Base-by-base conservation (phyloP, 2,329 filamentous ascomycete genomes). In the Pestalotiopsis sp. region DNA sequence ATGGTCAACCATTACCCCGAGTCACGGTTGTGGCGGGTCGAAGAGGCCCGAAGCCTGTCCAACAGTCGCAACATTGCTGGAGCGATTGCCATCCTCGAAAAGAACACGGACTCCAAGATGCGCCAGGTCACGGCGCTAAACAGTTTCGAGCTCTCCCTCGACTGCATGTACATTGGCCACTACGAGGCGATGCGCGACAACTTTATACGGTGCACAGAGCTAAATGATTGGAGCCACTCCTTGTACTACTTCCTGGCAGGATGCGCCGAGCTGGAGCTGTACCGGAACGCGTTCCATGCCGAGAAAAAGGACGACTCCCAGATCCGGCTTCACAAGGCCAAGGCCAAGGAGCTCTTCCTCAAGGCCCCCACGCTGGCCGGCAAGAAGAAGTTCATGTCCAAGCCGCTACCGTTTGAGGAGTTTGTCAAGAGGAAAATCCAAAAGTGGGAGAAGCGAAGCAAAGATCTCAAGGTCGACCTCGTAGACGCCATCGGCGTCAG, bases 191-290 rank as follows among this genome's bases (percentile, higher is more conserved):
- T 93, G 80, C 89, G 93, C 3, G 86, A 91, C 68, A 87, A 89
- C 0, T 98, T 98, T 80, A 80, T 95, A 56, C 78, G 87, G 72
- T 95, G 93, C 72, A 84, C 93, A 12, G 90, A 93, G 67, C 86
- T 96, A 67, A 98, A 97, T 80, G 93, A 93, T 74, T 98, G 96
- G 96, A 95, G 92, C 68, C 94, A 94, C 66, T 90, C 91, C 0
- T 79, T 98, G 66, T 98, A 99, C 82, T 94, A 94, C 78, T 98
- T 95, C 81, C 92, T 97, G 72, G 92, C 93, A 1, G 96, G 91
- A 7, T 87, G 88, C 13, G 91, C 92, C 0, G 91, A 97, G 73
- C 81, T 98, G 1, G 93, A 96, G 75, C 84, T 94, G 4, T 98
- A 98, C 80, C 90, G 96, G 11, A 83, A 90, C 66, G 84, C 84